Evolutionary conservation across 805 yeast species (phyloP).

Genomic region (Ogataea methylovora): DNA sequence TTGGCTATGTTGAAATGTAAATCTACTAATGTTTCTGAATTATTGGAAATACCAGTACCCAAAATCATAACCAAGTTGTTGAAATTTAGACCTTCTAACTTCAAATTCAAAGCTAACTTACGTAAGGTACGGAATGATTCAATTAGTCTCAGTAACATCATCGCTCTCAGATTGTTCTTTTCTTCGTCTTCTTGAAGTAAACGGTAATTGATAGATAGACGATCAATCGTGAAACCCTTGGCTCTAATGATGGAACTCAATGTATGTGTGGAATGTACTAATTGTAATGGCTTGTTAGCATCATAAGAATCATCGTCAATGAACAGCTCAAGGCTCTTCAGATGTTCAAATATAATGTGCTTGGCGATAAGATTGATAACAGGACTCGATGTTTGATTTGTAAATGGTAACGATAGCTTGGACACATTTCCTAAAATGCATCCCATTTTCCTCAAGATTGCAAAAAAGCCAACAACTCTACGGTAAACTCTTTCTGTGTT

Average conservation of each 20-base stretch:
- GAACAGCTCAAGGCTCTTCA: slow-evolving; percentile 16
- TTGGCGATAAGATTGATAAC: slow-evolving; percentile 19
- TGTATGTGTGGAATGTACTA: slow-evolving; percentile 21
- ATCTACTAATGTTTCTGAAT: slow-evolving; percentile 15
- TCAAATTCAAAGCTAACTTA: slow-evolving; percentile 16
- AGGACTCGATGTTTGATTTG: slow-evolving; percentile 24
- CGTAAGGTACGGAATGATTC: slow-evolving; percentile 18
- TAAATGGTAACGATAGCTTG: slow-evolving; percentile 20
- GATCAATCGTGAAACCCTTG: slow-evolving; percentile 17
- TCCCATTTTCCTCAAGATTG: slow-evolving; percentile 24
- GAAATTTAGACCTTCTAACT: slow-evolving; percentile 20
- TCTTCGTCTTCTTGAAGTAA: slow-evolving; percentile 17
- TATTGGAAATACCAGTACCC: slow-evolving; percentile 22
- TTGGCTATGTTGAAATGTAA: slow-evolving; percentile 17
- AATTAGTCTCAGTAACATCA: slow-evolving; percentile 22
- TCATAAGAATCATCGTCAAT: slow-evolving; percentile 24
- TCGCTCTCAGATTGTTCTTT: slow-evolving; percentile 24
- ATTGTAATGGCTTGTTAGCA: slow-evolving; percentile 7
- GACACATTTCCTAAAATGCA: slow-evolving; percentile 17
- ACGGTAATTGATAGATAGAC: slow-evolving; percentile 18
- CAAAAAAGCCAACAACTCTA: slow-evolving; percentile 25
- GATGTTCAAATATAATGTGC: slow-evolving; percentile 24
- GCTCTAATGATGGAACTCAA: slow-evolving; percentile 15
- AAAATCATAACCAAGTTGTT: slow-evolving; percentile 25
- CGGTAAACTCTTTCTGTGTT: slow-evolving; percentile 22